A percentile compares a stretch with the other conserved stretches of the same genome.
Evolutionary conservation across 2,329 filamentous ascomycete genomes (phyloP).

Genomic region (Hypoxylon sp.): DNA sequence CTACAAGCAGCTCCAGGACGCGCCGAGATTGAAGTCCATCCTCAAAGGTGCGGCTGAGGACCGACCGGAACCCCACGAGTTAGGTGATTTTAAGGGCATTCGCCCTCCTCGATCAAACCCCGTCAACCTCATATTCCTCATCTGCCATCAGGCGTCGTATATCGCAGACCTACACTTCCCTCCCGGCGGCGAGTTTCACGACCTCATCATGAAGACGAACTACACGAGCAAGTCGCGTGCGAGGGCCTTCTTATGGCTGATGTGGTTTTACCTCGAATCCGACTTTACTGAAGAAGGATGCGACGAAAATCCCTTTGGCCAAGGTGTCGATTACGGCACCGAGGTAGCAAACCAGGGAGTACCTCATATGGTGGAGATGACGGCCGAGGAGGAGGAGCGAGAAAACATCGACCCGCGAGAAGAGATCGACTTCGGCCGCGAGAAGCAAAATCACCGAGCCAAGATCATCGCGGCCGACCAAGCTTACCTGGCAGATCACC

Average conservation of each 20-base stretch:
- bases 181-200: conserved; percentile 87
- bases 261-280: conserved; percentile 99
- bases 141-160: conserved; percentile 88
- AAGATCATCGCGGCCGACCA: conserved; percentile 80
- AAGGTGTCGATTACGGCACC: conserved; percentile 69
- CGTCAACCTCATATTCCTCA: conserved; percentile 95
- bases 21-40: conserved; percentile 94
- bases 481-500: conserved; percentile 69
- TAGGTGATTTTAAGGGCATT: conserved; percentile 79
- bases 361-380: conserved; percentile 71
- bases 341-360: conserved; percentile 74
- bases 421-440: conserved; percentile 46
- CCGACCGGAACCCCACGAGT: conserved; percentile 78
- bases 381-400: conserved; percentile 66
- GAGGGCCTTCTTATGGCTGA: conserved; percentile 91
- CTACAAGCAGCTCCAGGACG: conserved; percentile 98
- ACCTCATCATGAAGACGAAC: conserved; percentile 90
- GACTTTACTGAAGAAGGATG: conserved; percentile 91
- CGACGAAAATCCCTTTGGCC: conserved; percentile 88
- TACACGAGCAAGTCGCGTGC: conserved; percentile 84
- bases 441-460: conserved; percentile 76
- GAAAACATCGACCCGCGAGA: conserved; percentile 78
- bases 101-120: conserved; percentile 84
- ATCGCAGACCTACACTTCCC: conserved; percentile 94
- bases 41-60: conserved; percentile 97